Percentiles rank a stretch among this genome's conserved stretches.
Conservation (phyloP, 2,329 filamentous ascomycete species). For the Graphilbum fragrans region DNA sequence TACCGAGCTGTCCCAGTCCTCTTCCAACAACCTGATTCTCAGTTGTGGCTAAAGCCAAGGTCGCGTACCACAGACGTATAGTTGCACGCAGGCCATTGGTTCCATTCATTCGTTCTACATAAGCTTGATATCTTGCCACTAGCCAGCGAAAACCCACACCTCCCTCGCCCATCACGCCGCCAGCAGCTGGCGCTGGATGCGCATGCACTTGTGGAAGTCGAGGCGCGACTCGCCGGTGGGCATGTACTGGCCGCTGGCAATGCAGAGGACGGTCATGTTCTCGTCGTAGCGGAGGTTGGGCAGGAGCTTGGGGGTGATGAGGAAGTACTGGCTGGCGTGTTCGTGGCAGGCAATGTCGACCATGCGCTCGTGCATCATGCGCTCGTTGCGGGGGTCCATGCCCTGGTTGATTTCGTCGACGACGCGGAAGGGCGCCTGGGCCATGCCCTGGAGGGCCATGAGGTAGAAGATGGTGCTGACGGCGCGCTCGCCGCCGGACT, state of each 20-base stretch:
- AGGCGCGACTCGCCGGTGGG: conserved; percentile 38
- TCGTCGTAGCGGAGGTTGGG: conserved; percentile 74
- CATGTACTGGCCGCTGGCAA: conserved; percentile 75
- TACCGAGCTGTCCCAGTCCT: too few relatives aligned
- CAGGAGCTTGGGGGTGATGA: conserved; percentile 93
- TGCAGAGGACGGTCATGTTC: conserved; percentile 88
- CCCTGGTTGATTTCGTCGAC: conserved; percentile 99
- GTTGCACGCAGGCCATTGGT: too few relatives aligned
- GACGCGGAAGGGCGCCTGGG: conserved; percentile 89
- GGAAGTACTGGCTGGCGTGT: conserved; percentile 77
- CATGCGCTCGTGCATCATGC: conserved; percentile 96
- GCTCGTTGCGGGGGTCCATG: conserved; percentile 97
- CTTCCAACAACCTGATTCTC: too few relatives aligned
- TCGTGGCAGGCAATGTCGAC: conserved; percentile 91
- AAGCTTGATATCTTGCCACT: too few relatives aligned
- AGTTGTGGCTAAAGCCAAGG: too few relatives aligned
- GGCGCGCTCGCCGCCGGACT: conserved; percentile 90
- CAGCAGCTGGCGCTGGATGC: conserved; percentile 8
- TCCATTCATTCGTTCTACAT: too few relatives aligned
- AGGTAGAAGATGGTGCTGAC: conserved; percentile 98
- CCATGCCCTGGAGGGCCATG: conserved; percentile 91
- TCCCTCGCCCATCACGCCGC: not conserved
- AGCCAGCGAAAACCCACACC: too few relatives aligned
- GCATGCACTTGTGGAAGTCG: conserved; percentile 25
- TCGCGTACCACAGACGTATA: too few relatives aligned